These are phyloP conservation scores for Backusella mclennaniae DNA, from an alignment of 192 early-diverging fungal species.

Conservation along the genomic window DNA sequence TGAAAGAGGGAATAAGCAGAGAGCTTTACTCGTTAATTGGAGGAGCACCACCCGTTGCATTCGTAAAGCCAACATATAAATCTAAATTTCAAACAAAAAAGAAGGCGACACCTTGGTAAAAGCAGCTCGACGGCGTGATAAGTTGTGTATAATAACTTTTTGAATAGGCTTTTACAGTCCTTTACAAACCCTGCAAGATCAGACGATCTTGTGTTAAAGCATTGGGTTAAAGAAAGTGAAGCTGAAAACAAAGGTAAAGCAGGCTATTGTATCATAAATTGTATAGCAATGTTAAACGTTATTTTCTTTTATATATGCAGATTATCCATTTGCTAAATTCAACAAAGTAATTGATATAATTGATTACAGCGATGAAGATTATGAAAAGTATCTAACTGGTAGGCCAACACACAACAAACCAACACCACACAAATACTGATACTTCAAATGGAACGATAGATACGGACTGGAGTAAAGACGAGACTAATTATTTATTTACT, in stretches of 20 bases:
- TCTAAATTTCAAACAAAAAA: slow-evolving; percentile 72
- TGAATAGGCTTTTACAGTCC: slow-evolving; percentile 56
- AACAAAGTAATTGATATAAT: slow-evolving; percentile 69
- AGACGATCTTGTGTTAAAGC: slow-evolving; percentile 70
- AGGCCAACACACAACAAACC: not conserved
- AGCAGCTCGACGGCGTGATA: not conserved
- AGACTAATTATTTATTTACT: slow-evolving; percentile 82
- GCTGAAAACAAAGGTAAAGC: slow-evolving; percentile 32
- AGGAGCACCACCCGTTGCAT: slow-evolving; percentile 63
- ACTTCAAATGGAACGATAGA: slow-evolving; percentile 34
- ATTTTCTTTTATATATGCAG: slow-evolving; percentile 24
- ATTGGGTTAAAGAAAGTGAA: slow-evolving; percentile 79
- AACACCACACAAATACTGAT: not conserved
- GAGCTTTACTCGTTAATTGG: slow-evolving; percentile 68
- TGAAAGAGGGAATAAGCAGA: slow-evolving; percentile 51
- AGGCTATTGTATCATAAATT: not conserved
- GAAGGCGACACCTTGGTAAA: slow-evolving; percentile 64
- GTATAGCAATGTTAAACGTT: not conserved
- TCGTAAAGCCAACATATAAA: slow-evolving; percentile 60
- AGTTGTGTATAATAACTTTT: not conserved
- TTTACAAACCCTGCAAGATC: slow-evolving; percentile 78
- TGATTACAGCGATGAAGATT: slow-evolving; percentile 83
- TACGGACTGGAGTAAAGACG: slow-evolving; percentile 76
- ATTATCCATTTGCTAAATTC: slow-evolving; percentile 76
- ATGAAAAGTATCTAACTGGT: slow-evolving; percentile 68